Conservation (phyloP, 2,329 filamentous ascomycete genomes). For the Diaporthe sp. region DNA sequence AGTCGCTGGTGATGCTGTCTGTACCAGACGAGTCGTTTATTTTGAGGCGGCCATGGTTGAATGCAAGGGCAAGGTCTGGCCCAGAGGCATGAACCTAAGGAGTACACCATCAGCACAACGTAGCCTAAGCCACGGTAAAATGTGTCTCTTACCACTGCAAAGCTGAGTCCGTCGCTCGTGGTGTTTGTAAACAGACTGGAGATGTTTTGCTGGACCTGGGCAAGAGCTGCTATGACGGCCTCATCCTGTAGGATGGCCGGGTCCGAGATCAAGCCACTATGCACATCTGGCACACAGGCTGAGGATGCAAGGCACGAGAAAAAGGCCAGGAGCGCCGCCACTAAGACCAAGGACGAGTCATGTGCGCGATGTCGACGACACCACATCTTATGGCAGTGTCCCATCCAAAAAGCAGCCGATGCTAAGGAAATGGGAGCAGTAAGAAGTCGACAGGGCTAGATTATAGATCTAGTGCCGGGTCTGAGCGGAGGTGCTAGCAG, state of each 20-base stretch:
- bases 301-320: background rate
- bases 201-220: constrained; percentile 12
- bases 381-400: background rate
- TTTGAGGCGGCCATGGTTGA: constrained; percentile 3
- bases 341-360: background rate
- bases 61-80: background rate
- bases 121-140: too few relatives aligned
- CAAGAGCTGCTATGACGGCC: background rate
- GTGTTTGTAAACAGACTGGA: constrained; percentile 2
- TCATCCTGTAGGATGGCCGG: background rate
- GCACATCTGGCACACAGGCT: constrained; percentile 6
- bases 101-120: background rate
- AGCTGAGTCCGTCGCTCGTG: constrained; percentile 16
- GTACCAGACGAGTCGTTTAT: constrained; percentile 1
- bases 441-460: background rate
- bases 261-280: background rate
- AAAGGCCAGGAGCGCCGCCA: background rate
- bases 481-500: background rate
- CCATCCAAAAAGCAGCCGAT: background rate
- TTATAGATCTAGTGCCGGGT: background rate
- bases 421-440: too few relatives aligned
- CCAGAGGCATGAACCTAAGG: background rate
- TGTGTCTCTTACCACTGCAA: background rate
- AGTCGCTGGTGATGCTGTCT: constrained; percentile 1
- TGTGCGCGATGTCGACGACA: too few relatives aligned